Conservation (phyloP, 495 filamentous ascomycete genomes). For the Penicillium robsamsonii region DNA sequence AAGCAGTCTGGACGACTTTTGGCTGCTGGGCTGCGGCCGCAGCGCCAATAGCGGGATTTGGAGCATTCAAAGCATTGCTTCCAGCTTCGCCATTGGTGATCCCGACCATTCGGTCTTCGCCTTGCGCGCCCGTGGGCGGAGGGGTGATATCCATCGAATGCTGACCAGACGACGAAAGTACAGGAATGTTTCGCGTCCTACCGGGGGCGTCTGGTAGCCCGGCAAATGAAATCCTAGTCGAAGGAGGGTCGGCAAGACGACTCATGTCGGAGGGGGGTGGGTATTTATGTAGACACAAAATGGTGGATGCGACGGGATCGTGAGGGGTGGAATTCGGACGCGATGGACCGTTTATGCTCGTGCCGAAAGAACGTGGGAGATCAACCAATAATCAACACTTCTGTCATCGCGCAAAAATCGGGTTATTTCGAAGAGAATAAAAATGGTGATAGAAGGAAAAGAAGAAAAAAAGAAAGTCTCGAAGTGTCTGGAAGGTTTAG, state of each 20-base stretch:
- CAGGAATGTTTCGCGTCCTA: constrained; percentile 45
- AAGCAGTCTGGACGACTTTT: constrained; percentile 98
- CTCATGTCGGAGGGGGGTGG: constrained; percentile 36
- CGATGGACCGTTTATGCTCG: constrained; percentile 28
- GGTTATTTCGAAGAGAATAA: not conserved
- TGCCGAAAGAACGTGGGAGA: constrained; percentile 38
- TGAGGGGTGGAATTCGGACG: constrained; percentile 14
- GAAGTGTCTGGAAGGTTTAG: constrained; percentile 4
- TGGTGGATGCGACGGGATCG: constrained; percentile 10
- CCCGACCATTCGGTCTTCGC: constrained; percentile 45
- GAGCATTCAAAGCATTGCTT: constrained; percentile 32
- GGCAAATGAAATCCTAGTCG: constrained; percentile 37
- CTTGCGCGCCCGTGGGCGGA: constrained; percentile 43
- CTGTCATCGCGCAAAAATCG: constrained; percentile 30
- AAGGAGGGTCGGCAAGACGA: constrained; percentile 44
- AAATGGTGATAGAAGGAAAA: constrained; percentile 31
- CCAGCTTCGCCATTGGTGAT: constrained; percentile 46
- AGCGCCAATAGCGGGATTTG: constrained; percentile 56
- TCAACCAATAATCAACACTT: constrained; percentile 37
- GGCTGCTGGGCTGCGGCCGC: constrained; percentile 88
- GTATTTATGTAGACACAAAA: constrained; percentile 1
- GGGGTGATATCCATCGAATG: constrained; percentile 53
- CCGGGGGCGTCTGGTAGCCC: constrained; percentile 38
- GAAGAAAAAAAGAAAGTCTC: constrained; percentile 4
- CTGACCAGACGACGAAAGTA: constrained; percentile 43